Evolutionary conservation across 2,329 filamentous ascomycete genomes (phyloP), one percentile per base, ranked within the genome.

Genomic region (Talaromyces funiculosus): DNA sequence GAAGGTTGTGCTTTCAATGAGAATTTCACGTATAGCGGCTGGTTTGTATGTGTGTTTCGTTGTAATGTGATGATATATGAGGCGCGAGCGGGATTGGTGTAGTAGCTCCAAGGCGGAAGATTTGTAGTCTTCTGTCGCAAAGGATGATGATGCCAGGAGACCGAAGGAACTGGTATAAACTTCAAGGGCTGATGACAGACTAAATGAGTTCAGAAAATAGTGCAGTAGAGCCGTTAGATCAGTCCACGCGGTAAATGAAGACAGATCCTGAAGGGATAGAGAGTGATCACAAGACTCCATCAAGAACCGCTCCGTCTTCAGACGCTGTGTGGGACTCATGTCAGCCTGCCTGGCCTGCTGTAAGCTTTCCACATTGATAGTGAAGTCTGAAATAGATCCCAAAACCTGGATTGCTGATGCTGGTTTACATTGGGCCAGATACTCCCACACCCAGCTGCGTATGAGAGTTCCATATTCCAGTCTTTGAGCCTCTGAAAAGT

Each of bases 21-120:
- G 75, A 12, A 86, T 77, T 7, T 81, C 74, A 45, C 89, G 86
- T 35, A 95, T 72, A 18, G 86, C 80, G 0, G 80, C 77, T 4
- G 90, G 88, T 57, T 87, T 86, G 73, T 89, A 91, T 2, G 87
- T 82, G 3, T 84, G 84, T 57, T 75, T 83, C 63, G 81, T 80
- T 2, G 79, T 81, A 40, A 86, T 80, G 71, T 95, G 87, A 63
- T 85, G 75, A 62, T 85, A 84, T 1, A 96, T 74, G 0, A 97
- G 75, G 8, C 79, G 81, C 5, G 87, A 82, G 31, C 86, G 84
- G 60, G 81, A 81, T 75, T 96, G 90, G 16, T 92, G 82, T 0
- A 91, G 75, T 0, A 82, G 75, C 71, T 96, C 89, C 38, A 75
- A 68, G 4, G 70, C 66, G 53, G 66, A 69, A 16, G 66, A 49